Conservation (phyloP, 345 rosid species). For the Gossypium ekmanianum region DNA sequence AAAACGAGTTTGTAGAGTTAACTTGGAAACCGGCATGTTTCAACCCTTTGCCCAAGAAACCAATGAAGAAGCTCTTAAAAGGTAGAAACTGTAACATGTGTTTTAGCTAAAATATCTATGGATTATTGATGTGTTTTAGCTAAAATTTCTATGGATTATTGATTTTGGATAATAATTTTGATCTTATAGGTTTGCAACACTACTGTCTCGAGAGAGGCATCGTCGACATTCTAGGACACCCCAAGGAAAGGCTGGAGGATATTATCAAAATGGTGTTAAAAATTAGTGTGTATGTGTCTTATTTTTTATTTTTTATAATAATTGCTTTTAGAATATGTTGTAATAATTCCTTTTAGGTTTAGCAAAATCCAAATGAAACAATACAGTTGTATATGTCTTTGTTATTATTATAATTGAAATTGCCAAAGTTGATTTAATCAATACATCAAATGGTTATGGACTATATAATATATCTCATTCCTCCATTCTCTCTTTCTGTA, state of each 20-base stretch:
- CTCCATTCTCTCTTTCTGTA: too few relatives aligned
- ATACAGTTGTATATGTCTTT: too few relatives aligned
- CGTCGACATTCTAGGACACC: constrained; percentile 8
- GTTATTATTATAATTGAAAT: too few relatives aligned
- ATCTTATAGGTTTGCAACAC: background rate
- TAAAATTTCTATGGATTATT: background rate
- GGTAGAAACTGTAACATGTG: background rate
- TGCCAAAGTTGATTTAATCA: too few relatives aligned
- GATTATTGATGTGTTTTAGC: background rate
- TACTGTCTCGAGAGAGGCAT: constrained; percentile 8
- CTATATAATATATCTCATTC: too few relatives aligned
- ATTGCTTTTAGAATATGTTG: too few relatives aligned
- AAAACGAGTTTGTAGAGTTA: constrained; percentile 53
- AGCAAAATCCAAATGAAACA: too few relatives aligned
- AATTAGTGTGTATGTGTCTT: background rate
- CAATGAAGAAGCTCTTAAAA: constrained; percentile 51
- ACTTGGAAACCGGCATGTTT: constrained; percentile 49
- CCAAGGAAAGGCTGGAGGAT: background rate
- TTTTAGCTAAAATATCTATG: background rate
- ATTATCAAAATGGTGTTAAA: background rate
- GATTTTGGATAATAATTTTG: background rate
- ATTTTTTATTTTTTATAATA: background rate
- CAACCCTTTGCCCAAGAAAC: constrained; percentile 34
- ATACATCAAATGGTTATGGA: too few relatives aligned
- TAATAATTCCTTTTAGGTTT: too few relatives aligned